Conservation (phyloP, 225 moss, liverwort and hornwort genomes). For the Takakia lepidozioides region DNA sequence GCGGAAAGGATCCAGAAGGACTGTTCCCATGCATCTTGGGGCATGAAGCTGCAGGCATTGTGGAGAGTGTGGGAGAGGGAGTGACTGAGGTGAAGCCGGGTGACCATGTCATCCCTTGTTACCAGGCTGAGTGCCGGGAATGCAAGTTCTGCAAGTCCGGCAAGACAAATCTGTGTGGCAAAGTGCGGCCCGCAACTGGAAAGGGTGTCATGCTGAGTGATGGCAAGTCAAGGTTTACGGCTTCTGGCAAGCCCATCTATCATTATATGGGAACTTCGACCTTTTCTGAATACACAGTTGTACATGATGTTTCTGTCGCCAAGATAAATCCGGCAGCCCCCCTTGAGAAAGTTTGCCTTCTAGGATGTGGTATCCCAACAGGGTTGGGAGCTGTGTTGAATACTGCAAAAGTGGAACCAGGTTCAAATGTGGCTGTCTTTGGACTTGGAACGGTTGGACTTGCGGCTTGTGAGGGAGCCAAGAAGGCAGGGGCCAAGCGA, state of each 20-base stretch:
- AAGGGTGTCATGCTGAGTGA: constrained; percentile 55
- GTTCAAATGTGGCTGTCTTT: constrained; percentile 51
- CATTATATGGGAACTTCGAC: constrained; percentile 64
- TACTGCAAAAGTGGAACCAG: constrained; percentile 49
- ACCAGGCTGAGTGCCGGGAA: constrained; percentile 60
- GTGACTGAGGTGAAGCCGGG: constrained; percentile 37
- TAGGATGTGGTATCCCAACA: constrained; percentile 59
- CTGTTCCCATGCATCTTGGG: constrained; percentile 60
- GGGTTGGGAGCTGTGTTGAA: constrained; percentile 54
- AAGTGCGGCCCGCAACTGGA: constrained; percentile 47
- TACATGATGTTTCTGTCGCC: constrained; percentile 54
- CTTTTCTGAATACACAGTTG: constrained; percentile 48
- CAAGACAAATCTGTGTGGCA: constrained; percentile 53
- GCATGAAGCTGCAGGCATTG: constrained; percentile 61
- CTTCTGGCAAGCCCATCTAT: constrained; percentile 24
- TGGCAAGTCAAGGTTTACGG: constrained; percentile 35
- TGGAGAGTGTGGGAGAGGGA: constrained; percentile 60
- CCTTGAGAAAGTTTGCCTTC: constrained; percentile 52
- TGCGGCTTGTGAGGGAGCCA: constrained; percentile 83
- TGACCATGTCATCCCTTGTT: constrained; percentile 60
- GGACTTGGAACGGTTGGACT: constrained; percentile 59
- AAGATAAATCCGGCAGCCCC: constrained; percentile 45
- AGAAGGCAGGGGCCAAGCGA: constrained; percentile 72
- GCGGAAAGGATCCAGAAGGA: constrained; percentile 66
- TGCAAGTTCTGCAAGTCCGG: constrained; percentile 56